phyloP scores from a whole-genome alignment of 2,329 filamentous ascomycete genomes.

The Coccinonectria pachysandricola region DNA sequence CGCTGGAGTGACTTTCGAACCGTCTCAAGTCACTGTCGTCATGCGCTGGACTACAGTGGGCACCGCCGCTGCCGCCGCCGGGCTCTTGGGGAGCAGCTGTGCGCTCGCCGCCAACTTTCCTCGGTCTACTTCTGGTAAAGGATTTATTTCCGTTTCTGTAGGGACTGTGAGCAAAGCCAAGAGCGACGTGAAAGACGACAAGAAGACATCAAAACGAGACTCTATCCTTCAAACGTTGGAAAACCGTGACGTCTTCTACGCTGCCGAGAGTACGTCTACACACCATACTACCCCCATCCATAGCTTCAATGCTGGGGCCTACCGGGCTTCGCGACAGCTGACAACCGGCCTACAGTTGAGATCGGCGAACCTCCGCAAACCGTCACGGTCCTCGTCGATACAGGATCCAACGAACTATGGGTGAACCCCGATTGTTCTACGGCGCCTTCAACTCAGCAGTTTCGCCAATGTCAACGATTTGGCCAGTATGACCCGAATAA shows the following conservation, averaged over 20 bases:
- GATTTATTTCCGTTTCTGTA: constrained; percentile 28
- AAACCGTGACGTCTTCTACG: constrained; percentile 30
- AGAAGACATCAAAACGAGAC: constrained; percentile 14
- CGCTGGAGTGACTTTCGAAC: too few relatives aligned
- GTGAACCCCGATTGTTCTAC: constrained; percentile 39
- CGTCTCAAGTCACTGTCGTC: background rate
- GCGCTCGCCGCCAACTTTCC: constrained; percentile 16
- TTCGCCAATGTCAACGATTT: constrained; percentile 28
- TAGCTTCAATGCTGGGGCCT: too few relatives aligned
- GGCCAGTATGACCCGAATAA: constrained; percentile 33
- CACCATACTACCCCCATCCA: too few relatives aligned
- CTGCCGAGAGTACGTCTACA: constrained; percentile 27
- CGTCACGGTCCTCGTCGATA: constrained; percentile 38
- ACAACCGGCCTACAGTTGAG: constrained; percentile 24
- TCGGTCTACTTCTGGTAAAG: constrained; percentile 22
- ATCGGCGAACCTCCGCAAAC: constrained; percentile 33
- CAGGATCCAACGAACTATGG: constrained; percentile 45
- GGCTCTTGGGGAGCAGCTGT: constrained; percentile 3
- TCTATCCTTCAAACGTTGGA: constrained; percentile 22
- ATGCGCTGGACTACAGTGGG: constrained; percentile 18
- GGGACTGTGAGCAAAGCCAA: constrained; percentile 19
- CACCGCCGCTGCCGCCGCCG: constrained; percentile 7
- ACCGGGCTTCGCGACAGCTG: too few relatives aligned
- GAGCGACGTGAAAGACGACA: background rate
- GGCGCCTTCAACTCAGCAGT: constrained; percentile 24